Base-by-base conservation (phyloP, 352 stramenopile genomes). In the Phytophthora ramorum region DNA sequence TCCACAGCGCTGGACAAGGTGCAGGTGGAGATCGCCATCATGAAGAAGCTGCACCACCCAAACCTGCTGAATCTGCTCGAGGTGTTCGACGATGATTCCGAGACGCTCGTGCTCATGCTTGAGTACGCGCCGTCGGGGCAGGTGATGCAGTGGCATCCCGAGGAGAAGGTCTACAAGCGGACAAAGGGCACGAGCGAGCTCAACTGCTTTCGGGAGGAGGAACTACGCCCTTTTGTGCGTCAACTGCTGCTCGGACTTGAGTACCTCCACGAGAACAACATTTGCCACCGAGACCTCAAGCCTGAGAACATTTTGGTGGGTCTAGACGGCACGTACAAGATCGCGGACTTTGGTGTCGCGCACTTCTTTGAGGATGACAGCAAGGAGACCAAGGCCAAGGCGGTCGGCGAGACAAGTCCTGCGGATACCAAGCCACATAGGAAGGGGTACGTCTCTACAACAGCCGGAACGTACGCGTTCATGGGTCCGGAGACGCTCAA, bases 1-100 rank as follows among this genome's bases (percentile, higher is more conserved):
- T 96, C 87, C 24, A 96, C 85, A 32, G 87, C 84, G 32, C 69
- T 96, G 24, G 87, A 96, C 62, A 96, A 96, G 56, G 87, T 96
- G 54, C 87, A 96, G 65, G 58, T 93, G 44, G 87, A 96, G 57
- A 96, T 96, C 47, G 85, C 87, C 40, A 96, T 96, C 69, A 96
- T 96, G 87, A 96, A 96, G 74, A 96, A 96, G 58, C 71, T 96
- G 28, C 66, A 85, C 54, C 87, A 96, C 64, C 67, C 56, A 24
- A 86, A 96, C 62, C 60, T 96, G 63, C 67, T 96, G 10, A 91
- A 92, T 38, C 62, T 96, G 55, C 78, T 93, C 32, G 87, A 91
- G 40, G 85, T 96, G 7, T 90, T 94, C 41, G 87, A 96, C 58
- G 85, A 96, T 53, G 87, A 93, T 69, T 70, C 80, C 13, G 87